phyloP scores from a whole-genome alignment of 495 filamentous ascomycete species.

The Cercophora sp. region DNA sequence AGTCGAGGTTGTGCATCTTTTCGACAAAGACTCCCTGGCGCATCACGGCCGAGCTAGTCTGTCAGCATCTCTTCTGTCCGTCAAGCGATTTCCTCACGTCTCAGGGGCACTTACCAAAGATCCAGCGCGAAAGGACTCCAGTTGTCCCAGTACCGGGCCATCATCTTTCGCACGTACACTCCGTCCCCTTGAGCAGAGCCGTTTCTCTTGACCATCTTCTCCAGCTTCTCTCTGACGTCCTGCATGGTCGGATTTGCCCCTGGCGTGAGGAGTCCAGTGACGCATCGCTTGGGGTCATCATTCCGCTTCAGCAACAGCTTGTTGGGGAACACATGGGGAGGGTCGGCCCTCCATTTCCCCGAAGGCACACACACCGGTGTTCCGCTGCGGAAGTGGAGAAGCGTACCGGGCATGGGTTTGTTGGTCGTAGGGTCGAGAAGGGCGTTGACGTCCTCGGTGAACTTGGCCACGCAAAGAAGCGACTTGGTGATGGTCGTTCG shows the following conservation, averaged over 20 bases:
- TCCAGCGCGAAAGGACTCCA: slow-evolving; percentile 66
- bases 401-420: slow-evolving; percentile 64
- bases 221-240: slow-evolving; percentile 40
- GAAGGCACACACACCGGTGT: slow-evolving; percentile 20
- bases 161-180: slow-evolving; percentile 62
- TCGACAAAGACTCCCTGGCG: slow-evolving; percentile 75
- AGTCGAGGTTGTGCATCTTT: slow-evolving; percentile 77
- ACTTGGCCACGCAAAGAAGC: slow-evolving; percentile 53
- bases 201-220: slow-evolving; percentile 34
- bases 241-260: slow-evolving; percentile 37
- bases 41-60: slow-evolving; percentile 70
- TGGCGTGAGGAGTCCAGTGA: slow-evolving; percentile 33
- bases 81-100: too few species aligned
- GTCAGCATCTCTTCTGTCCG: too few species aligned
- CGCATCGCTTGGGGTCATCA: slow-evolving; percentile 24
- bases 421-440: slow-evolving; percentile 35
- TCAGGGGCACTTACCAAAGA: too few species aligned
- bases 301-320: slow-evolving; percentile 45
- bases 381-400: slow-evolving; percentile 43
- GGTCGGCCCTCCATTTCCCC: background rate
- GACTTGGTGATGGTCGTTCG: slow-evolving; percentile 47
- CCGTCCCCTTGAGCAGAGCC: slow-evolving; percentile 10
- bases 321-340: slow-evolving; percentile 57
- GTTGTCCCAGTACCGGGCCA: slow-evolving; percentile 79
- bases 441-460: slow-evolving; percentile 47